phyloP scores from a whole-genome alignment of 352 stramenopile genomes.

The Globisporangium yorkense region DNA sequence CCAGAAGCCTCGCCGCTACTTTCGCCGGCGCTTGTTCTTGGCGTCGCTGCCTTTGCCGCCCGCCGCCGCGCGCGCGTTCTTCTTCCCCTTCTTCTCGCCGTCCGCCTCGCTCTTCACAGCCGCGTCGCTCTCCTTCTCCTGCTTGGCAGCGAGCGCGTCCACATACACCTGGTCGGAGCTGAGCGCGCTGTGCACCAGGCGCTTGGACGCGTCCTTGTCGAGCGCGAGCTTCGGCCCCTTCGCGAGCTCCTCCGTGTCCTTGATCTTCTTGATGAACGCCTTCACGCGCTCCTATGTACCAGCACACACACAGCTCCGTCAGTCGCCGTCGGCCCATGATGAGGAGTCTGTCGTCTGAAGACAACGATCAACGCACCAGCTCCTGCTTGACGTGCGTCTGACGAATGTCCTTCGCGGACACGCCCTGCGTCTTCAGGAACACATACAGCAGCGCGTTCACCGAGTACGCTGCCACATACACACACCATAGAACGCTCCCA shows the following conservation, averaged over 20 bases:
- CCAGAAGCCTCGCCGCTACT: slow-evolving; percentile 1
- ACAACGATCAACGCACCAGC: slow-evolving; percentile 27
- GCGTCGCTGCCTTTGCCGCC: slow-evolving; percentile 47
- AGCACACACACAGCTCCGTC: slow-evolving; percentile 1
- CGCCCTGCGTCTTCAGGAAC: slow-evolving; percentile 82
- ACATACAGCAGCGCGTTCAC: slow-evolving; percentile 86
- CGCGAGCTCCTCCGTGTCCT: slow-evolving; percentile 75
- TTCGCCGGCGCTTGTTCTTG: slow-evolving; percentile 30
- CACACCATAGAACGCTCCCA: neutral
- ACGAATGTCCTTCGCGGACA: slow-evolving; percentile 83
- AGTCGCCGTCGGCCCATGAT: neutral
- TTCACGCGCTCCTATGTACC: slow-evolving; percentile 71
- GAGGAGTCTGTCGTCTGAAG: neutral
- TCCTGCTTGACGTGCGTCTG: slow-evolving; percentile 89
- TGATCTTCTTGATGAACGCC: slow-evolving; percentile 87
- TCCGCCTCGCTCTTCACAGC: slow-evolving; percentile 14
- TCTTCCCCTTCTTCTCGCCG: slow-evolving; percentile 23
- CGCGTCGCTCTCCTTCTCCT: slow-evolving; percentile 30
- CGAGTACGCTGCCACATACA: slow-evolving; percentile 54
- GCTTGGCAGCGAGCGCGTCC: slow-evolving; percentile 53
- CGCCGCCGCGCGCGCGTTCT: slow-evolving; percentile 18
- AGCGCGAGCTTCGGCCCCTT: slow-evolving; percentile 72
- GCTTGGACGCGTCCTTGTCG: slow-evolving; percentile 75
- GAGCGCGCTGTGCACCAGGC: slow-evolving; percentile 80
- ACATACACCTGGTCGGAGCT: slow-evolving; percentile 83